Evolutionary conservation across 202 grass and related monocot genomes (phyloP).

Genomic region (Miscanthus sacchariflorus): DNA sequence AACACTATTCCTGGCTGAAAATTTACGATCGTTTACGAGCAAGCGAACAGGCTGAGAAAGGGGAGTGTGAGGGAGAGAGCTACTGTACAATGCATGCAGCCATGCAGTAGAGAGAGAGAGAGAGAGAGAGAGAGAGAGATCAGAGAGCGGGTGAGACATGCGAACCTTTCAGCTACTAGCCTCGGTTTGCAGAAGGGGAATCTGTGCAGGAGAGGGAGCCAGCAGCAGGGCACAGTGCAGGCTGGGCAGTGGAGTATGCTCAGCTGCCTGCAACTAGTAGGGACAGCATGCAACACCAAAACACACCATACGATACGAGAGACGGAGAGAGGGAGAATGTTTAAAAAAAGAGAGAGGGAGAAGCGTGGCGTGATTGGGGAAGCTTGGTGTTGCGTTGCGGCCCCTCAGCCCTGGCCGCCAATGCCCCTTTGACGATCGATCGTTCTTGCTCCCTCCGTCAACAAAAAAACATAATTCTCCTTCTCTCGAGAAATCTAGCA

Average conservation of each 20-base stretch:
- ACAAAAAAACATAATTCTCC: too few species aligned
- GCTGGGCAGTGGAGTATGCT: neutral
- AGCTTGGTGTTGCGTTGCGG: too few species aligned
- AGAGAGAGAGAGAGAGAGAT: neutral
- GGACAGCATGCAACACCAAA: constrained; percentile 39
- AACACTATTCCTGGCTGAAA: too few species aligned
- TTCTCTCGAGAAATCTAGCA: too few species aligned
- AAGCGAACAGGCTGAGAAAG: too few species aligned
- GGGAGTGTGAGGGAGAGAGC: neutral
- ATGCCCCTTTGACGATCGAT: too few species aligned
- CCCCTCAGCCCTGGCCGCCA: too few species aligned
- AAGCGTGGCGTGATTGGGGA: too few species aligned
- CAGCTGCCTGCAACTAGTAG: neutral
- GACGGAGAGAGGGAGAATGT: too few species aligned
- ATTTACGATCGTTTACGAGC: too few species aligned
- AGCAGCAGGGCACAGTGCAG: neutral
- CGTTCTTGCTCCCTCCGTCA: too few species aligned
- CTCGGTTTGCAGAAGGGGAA: constrained; percentile 48
- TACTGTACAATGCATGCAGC: neutral
- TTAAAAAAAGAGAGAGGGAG: too few species aligned
- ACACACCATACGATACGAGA: neutral
- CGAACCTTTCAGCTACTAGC: constrained; percentile 31
- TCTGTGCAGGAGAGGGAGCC: constrained; percentile 30
- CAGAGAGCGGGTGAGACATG: neutral
- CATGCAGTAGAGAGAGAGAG: neutral